phyloP scores from a whole-genome alignment of 2,329 filamentous ascomycete genomes.

The Nothomitra cinnamomea region DNA sequence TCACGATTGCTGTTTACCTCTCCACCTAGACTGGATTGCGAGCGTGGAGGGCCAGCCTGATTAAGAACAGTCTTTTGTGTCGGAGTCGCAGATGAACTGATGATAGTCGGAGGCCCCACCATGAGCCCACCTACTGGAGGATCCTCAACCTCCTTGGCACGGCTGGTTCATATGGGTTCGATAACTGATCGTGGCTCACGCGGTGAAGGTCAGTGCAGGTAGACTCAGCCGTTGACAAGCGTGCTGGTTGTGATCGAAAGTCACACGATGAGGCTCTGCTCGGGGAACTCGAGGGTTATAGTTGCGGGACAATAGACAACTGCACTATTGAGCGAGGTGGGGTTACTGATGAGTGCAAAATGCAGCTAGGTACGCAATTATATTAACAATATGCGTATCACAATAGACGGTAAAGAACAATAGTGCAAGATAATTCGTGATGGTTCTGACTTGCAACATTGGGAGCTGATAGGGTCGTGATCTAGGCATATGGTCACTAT shows the following conservation, averaged over 20 bases:
- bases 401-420: too few species aligned
- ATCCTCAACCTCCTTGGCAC: not conserved
- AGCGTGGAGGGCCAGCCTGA: conserved; percentile 13
- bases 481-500: too few species aligned
- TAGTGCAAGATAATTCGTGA: too few species aligned
- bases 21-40: conserved; percentile 22
- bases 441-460: too few species aligned
- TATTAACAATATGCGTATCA: not conserved
- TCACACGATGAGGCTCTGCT: not conserved
- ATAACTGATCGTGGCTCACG: not conserved
- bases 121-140: conserved; percentile 2
- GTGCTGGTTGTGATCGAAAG: not conserved
- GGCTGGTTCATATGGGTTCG: not conserved
- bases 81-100: not conserved
- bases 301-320: not conserved
- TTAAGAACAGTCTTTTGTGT: conserved; percentile 2
- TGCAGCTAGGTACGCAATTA: not conserved
- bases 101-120: not conserved
- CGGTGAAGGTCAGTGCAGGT: not conserved
- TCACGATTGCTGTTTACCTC: conserved; percentile 19
- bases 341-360: too few species aligned
- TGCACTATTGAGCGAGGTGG: not conserved
- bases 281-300: not conserved
- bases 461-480: too few species aligned
- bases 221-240: not conserved